phyloP scores from a whole-genome alignment of 2,329 filamentous ascomycete species.

The Scedosporium apiospermum region DNA sequence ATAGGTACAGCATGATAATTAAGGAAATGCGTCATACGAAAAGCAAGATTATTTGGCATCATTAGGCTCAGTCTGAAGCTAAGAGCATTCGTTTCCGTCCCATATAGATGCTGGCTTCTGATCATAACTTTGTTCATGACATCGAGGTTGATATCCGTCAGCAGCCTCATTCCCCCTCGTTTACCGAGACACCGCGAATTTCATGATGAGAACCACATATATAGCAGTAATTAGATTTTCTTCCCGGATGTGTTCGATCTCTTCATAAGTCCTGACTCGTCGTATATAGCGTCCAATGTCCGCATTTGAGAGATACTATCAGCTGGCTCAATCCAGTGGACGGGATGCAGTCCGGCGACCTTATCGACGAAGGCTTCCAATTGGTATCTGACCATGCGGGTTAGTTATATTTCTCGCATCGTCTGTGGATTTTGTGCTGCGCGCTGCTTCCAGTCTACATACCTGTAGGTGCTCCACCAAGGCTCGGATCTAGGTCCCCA shows the following conservation, averaged over 20 bases:
- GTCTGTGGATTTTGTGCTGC: no score
- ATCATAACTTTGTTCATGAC: no score
- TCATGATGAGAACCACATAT: no score
- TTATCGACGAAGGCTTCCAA: conserved; percentile 39
- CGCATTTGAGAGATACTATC: conserved; percentile 34
- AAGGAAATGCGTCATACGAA: no score
- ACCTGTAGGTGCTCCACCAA: conserved; percentile 3
- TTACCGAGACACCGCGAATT: no score
- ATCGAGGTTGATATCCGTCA: no score
- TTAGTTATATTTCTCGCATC: background rate
- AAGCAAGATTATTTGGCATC: no score
- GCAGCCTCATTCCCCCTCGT: no score
- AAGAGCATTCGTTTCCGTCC: no score
- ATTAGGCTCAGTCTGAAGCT: no score
- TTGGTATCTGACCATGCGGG: conserved; percentile 18
- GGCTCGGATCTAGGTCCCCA: conserved; percentile 2
- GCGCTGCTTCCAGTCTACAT: background rate
- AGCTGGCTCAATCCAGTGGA: conserved; percentile 28
- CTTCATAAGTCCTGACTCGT: conserved; percentile 19
- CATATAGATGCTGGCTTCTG: no score
- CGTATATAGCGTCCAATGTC: conserved; percentile 37
- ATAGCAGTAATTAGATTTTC: background rate
- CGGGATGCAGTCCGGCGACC: conserved; percentile 26
- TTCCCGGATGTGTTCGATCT: background rate
- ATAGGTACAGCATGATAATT: no score